Evolutionary conservation across 371 early-diverging fungal species (phyloP), one percentile per base, ranked within the genome.

Genomic region (Rhizopus stolonifer): DNA sequence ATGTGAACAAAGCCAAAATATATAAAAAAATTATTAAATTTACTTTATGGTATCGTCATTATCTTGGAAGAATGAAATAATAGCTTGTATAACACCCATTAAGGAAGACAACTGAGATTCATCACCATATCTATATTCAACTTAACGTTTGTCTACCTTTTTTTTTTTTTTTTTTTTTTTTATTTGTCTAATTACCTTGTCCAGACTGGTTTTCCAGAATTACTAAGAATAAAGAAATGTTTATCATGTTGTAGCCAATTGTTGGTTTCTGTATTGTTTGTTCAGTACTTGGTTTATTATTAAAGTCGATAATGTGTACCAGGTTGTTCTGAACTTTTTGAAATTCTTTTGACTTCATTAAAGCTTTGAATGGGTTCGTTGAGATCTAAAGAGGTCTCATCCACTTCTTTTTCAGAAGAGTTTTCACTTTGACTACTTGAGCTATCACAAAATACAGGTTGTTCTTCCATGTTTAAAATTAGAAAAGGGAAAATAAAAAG

Each of bases 51-150:
- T 71, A 61, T 96, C 95, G 54, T 89, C 86, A 32, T 90, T 84
- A 50, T 86, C 90, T 46, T 80, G 78, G 66, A 92, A 91, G 58
- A 91, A 90, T 9, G 94, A 89, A 24, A 95, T 82, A 31, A 96
- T 84, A 1, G 96, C 94, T 58, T 96, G 96, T 24, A 93, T 83
- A 1, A 94, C 87, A 23, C 95, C 96, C 91, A 92, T 94, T 44
- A 91, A 77, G 18, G 85, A 82, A 14, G 95, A 86, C 56, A 94
- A 82, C 67, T 89, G 81, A 21, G 92, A 77, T 64, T 96, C 98
- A 64, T 93, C 91, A 14, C 96, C 96, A 63, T 92, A 88, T 70
- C 89, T 86, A 40, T n/a, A n/a, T n/a, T n/a, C n/a, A n/a, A n/a
- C n/a, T n/a, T n/a, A n/a, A n/a, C n/a, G n/a, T 50, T n/a, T 26